phyloP scores from a whole-genome alignment of 495 filamentous ascomycete genomes.

The Penicillium herquei region DNA sequence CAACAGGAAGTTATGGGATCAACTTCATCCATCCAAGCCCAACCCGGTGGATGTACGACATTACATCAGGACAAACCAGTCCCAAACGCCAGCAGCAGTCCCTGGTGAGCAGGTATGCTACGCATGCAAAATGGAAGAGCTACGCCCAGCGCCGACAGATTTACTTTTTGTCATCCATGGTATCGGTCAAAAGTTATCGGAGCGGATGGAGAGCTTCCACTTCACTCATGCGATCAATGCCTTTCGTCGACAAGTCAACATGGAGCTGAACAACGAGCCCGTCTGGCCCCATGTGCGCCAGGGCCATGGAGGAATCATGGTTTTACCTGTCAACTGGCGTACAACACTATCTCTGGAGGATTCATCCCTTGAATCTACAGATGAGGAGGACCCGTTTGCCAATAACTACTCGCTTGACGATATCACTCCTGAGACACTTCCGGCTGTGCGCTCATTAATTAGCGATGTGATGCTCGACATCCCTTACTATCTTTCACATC shows the following conservation, averaged over 20 bases:
- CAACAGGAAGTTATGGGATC: conserved; percentile 71
- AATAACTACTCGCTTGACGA: conserved; percentile 79
- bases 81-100: conserved; percentile 23
- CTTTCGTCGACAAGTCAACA: conserved; percentile 81
- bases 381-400: conserved; percentile 44
- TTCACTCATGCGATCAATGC: conserved; percentile 94
- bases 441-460: conserved; percentile 83
- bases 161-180: conserved; percentile 89
- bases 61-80: conserved; percentile 42
- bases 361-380: conserved; percentile 49
- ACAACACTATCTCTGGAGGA: conserved; percentile 83
- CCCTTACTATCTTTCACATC: conserved; percentile 93
- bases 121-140: conserved; percentile 56
- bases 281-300: conserved; percentile 73
- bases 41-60: conserved; percentile 47
- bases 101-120: conserved; percentile 43
- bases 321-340: conserved; percentile 86
- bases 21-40: conserved; percentile 63
- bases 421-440: conserved; percentile 88
- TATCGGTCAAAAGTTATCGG: conserved; percentile 95
- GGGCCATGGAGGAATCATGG: conserved; percentile 70
- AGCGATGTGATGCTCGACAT: conserved; percentile 98
- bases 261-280: conserved; percentile 71
- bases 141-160: conserved; percentile 76
- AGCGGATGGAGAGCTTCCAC: conserved; percentile 92